Percentiles rank a stretch among this genome's conserved stretches.
phyloP scores from a whole-genome alignment of 2,329 filamentous ascomycete genomes.

The Lachnellula arida region DNA sequence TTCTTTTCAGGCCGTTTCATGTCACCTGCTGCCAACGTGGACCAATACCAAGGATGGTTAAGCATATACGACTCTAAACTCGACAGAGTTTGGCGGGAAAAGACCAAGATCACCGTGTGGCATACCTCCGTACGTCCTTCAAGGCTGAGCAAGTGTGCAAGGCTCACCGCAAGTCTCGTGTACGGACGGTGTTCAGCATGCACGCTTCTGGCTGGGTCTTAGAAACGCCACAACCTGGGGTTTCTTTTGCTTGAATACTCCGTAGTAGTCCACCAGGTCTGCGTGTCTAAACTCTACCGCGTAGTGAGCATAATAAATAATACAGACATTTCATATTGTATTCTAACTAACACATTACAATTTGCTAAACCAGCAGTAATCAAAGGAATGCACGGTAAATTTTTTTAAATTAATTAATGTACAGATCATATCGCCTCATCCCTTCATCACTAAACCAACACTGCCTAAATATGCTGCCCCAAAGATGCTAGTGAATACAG shows the following conservation, averaged over 20 bases:
- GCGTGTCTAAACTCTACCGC: neutral
- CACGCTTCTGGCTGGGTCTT: neutral
- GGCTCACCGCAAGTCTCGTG: no score
- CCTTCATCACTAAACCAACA: neutral
- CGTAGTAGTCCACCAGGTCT: neutral
- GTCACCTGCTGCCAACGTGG: slow-evolving; percentile 2
- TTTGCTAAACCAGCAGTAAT: no score
- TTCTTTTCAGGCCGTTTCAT: neutral
- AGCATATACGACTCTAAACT: neutral
- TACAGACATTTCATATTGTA: no score
- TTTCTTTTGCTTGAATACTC: neutral
- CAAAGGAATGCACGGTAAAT: neutral
- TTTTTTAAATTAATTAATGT: neutral
- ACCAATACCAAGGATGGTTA: neutral
- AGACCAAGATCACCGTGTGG: no score
- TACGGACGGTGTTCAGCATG: no score
- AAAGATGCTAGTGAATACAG: neutral
- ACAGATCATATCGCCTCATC: neutral
- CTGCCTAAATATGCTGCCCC: neutral
- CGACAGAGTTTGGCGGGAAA: no score
- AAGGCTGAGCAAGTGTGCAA: no score
- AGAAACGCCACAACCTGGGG: neutral
- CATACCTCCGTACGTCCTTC: no score
- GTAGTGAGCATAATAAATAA: no score
- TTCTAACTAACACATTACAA: neutral